These are phyloP conservation scores for Nitzschia palea DNA, from an alignment of 108 stramenopile genomes.

Conservation along the genomic window DNA sequence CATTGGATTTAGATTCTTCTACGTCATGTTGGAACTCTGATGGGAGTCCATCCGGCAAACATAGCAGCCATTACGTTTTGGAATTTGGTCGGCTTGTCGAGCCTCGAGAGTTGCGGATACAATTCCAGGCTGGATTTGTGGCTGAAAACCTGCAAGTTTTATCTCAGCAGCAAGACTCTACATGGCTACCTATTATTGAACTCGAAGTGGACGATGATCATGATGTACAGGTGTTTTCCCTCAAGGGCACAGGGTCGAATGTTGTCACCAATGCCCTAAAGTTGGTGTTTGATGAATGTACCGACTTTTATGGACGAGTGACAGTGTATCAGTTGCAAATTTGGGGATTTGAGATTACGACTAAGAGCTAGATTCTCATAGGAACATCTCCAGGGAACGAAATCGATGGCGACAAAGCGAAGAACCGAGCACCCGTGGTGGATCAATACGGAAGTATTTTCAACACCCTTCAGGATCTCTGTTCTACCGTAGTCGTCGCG, in stretches of 20 bases:
- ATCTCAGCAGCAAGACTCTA: not conserved
- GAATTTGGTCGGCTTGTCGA: conserved; percentile 50
- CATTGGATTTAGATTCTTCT: conserved; percentile 40
- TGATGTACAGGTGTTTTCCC: conserved; percentile 38
- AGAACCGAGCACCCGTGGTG: too few species aligned
- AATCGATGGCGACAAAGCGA: too few species aligned
- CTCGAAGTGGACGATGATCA: conserved; percentile 55
- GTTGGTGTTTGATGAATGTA: conserved; percentile 45
- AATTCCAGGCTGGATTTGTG: conserved; percentile 66
- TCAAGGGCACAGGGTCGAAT: conserved; percentile 6
- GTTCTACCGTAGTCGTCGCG: too few species aligned
- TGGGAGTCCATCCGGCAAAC: conserved; percentile 23
- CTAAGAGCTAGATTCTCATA: too few species aligned
- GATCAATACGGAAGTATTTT: too few species aligned
- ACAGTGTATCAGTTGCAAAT: conserved; percentile 57
- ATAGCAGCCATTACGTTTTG: conserved; percentile 30
- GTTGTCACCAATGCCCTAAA: conserved; percentile 30
- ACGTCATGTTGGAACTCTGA: conserved; percentile 67
- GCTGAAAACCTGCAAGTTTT: conserved; percentile 33
- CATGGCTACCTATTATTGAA: conserved; percentile 17
- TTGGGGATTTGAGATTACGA: conserved; percentile 46
- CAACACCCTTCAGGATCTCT: too few species aligned
- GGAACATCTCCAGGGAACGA: too few species aligned
- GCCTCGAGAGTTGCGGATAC: conserved; percentile 38
- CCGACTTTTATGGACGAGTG: conserved; percentile 67